Base-by-base conservation (phyloP, 2,329 filamentous ascomycete species). In the Colletotrichum sansevieriae region DNA sequence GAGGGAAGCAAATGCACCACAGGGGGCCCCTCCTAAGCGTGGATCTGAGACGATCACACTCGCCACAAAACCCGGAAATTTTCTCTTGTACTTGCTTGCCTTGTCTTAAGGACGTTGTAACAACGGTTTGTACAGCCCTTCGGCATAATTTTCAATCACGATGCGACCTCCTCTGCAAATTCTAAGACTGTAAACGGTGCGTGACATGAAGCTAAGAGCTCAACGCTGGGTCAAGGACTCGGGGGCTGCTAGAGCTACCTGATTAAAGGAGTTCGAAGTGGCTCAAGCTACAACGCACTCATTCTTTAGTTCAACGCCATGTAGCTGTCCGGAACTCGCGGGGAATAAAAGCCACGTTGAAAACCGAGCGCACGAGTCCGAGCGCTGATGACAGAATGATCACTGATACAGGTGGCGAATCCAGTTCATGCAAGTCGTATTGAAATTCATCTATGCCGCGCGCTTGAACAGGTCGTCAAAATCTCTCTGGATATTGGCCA, bases 401-500 rank as follows among this genome's bases (percentile, higher is more conserved):
- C 37, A 39, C 37, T 46, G 15, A 18, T 25, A 20, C 54, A 29
- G 5, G 25, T n/a, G 35, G 10, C 18, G 49, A 33, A 41, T 18
- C 7, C 39, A 29, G 51, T 39, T 39, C 18, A 55, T 55, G 29
- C 51, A 55, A 13, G n/a, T 55, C 8, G 51, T 11, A 55, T 39
- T 41, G 13, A 18, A 5, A 68, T 62, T 13, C 71, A 65, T 3
- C 44, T 44, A 64, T 22, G 54, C 65, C 66, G 80, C 63, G 35
- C 72, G 76, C 35, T 75, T 76, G 71, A 79, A 87, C 44, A 88
- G 71, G 73, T 82, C 78, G 11, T 84, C 81, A 75, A 88, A 90
- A 67, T 80, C 79, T 49, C 88, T 84, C 57, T 78, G 77, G 0
- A 88, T 84, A 63, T 88, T 84, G 73, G 82, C 78, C 57, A 87